Evolutionary conservation across 495 filamentous ascomycete species (phyloP).

Genomic region (Aspergillus baeticus): DNA sequence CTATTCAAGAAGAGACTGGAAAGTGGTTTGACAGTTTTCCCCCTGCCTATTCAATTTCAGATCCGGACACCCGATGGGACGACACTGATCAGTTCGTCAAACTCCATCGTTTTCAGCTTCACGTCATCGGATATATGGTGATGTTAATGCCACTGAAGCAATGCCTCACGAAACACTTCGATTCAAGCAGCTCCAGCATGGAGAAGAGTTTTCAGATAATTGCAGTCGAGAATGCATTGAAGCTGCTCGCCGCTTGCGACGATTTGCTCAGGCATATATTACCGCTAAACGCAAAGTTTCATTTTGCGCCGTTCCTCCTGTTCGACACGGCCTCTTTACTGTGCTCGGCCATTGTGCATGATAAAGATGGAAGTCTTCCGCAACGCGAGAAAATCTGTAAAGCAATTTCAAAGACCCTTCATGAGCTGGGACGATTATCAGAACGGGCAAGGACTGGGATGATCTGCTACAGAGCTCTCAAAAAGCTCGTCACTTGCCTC

Average conservation of each 20-base stretch:
- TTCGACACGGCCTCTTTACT: slow-evolving; percentile 51
- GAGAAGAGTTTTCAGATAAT: slow-evolving; percentile 30
- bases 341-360: slow-evolving; percentile 51
- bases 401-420: slow-evolving; percentile 34
- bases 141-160: slow-evolving; percentile 43
- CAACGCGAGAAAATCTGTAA: slow-evolving; percentile 39
- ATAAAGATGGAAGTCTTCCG: slow-evolving; percentile 39
- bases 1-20: slow-evolving; percentile 31
- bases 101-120: slow-evolving; percentile 49
- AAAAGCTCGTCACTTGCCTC: slow-evolving; percentile 20
- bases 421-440: slow-evolving; percentile 36
- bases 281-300: slow-evolving; percentile 47
- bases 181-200: slow-evolving; percentile 20
- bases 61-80: slow-evolving; percentile 48
- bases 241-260: slow-evolving; percentile 39
- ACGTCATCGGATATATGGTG: slow-evolving; percentile 46
- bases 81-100: slow-evolving; percentile 36
- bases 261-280: slow-evolving; percentile 40
- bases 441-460: slow-evolving; percentile 31
- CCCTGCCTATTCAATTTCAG: slow-evolving; percentile 33
- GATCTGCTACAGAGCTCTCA: slow-evolving; percentile 23
- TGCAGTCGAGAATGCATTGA: slow-evolving; percentile 42
- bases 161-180: slow-evolving; percentile 32
- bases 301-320: slow-evolving; percentile 51
- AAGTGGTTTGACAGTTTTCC: slow-evolving; percentile 44